Evolutionary conservation across 1,284 basidiomycete genomes (phyloP).

Genomic region (Cystobasidium pallidum): DNA sequence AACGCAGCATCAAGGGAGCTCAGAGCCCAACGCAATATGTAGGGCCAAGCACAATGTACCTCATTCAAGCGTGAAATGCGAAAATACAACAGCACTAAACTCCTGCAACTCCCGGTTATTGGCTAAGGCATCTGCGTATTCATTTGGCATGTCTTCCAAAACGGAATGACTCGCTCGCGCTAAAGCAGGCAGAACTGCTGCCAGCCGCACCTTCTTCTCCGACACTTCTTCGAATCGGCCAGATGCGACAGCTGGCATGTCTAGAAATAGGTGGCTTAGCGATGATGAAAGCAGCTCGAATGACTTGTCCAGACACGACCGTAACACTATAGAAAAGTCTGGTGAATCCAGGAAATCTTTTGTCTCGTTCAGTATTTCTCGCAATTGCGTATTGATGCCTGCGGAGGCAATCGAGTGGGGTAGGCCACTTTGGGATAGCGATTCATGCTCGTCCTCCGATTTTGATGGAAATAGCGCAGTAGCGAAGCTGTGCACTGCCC

Average conservation of each 20-base stretch:
- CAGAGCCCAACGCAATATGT: no score
- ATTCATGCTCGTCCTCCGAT: constrained; percentile 60
- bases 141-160: constrained; percentile 73
- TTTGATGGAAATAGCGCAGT: constrained; percentile 73
- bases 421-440: constrained; percentile 54
- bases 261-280: constrained; percentile 58
- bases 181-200: constrained; percentile 74
- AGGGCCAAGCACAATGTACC: no score
- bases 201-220: constrained; percentile 66
- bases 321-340: constrained; percentile 71
- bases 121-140: constrained; percentile 70
- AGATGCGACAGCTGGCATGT: constrained; percentile 59
- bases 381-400: constrained; percentile 62
- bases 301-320: constrained; percentile 69
- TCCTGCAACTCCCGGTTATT: constrained; percentile 61
- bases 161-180: constrained; percentile 74
- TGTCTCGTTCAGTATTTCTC: constrained; percentile 70
- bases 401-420: constrained; percentile 42
- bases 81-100: constrained; percentile 61
- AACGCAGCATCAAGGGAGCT: no score
- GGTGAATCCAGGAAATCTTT: constrained; percentile 66
- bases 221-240: constrained; percentile 47
- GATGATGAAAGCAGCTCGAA: constrained; percentile 64
- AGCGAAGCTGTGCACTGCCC: constrained; percentile 64
- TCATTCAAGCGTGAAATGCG: constrained; percentile 27